A percentile compares a stretch with the other conserved stretches of the same genome.
These are phyloP conservation scores for Antitrichia curtipendula DNA, from an alignment of 225 moss, liverwort and hornwort species.

Conservation along the genomic window DNA sequence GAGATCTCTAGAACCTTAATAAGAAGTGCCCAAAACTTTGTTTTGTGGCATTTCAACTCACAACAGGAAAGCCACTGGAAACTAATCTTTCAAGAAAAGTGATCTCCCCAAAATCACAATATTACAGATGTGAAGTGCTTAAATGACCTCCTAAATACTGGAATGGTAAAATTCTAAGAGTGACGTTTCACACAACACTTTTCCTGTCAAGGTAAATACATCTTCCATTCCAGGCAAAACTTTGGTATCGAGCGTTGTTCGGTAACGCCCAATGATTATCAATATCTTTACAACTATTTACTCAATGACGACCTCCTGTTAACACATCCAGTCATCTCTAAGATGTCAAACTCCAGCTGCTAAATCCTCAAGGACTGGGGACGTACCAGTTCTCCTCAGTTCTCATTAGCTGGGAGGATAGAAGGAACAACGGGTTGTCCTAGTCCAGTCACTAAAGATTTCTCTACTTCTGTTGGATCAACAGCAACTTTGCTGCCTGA, in stretches of 20 bases:
- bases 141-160: neutral
- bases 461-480: neutral
- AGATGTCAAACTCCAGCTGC: neutral
- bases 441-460: neutral
- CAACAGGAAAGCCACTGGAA: too few species aligned
- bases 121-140: neutral
- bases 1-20: too few species aligned
- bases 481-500: neutral
- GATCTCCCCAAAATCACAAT: neutral
- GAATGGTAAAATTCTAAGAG: neutral
- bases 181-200: neutral
- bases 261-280: neutral
- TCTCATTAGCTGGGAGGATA: neutral
- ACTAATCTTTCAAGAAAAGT: neutral
- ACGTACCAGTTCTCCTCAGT: neutral
- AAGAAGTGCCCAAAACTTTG: too few species aligned
- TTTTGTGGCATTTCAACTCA: too few species aligned
- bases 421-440: neutral
- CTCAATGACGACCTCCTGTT: neutral
- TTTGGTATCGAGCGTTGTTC: neutral
- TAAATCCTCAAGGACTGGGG: neutral
- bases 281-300: conserved; percentile 1
- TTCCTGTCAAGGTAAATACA: neutral
- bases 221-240: neutral
- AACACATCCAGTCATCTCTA: neutral